These are phyloP conservation scores for Leccinum subtestaceum DNA, from an alignment of 768 basidiomycete genomes.

Conservation along the genomic window DNA sequence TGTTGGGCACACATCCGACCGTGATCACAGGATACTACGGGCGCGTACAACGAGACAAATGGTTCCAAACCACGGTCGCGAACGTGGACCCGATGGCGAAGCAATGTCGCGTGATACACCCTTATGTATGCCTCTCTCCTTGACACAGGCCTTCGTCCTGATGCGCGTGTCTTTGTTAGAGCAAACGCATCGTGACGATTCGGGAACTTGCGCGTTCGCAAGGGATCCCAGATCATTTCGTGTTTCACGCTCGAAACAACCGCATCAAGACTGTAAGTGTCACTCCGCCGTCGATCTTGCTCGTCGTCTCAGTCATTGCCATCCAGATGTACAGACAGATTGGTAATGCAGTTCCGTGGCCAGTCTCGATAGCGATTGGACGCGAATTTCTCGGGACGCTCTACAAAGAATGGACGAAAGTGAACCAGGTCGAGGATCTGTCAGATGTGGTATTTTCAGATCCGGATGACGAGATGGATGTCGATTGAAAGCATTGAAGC, in stretches of 20 bases:
- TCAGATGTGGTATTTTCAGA: slow-evolving; percentile 33
- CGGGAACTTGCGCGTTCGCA: slow-evolving; percentile 78
- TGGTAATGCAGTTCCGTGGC: slow-evolving; percentile 77
- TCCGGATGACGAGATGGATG: slow-evolving; percentile 22
- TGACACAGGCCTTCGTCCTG: not conserved
- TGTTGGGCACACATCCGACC: not conserved
- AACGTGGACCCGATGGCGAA: slow-evolving; percentile 80
- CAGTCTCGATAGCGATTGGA: slow-evolving; percentile 60
- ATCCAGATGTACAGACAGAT: slow-evolving; percentile 75
- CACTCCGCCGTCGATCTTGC: not conserved
- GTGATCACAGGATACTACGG: slow-evolving; percentile 49
- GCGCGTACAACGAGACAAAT: slow-evolving; percentile 51
- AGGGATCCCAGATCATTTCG: slow-evolving; percentile 76
- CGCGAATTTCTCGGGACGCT: slow-evolving; percentile 53
- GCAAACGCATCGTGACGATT: slow-evolving; percentile 67
- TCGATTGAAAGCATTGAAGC: slow-evolving; percentile 28
- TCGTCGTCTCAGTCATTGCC: not conserved
- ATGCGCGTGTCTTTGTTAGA: slow-evolving; percentile 38
- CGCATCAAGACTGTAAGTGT: slow-evolving; percentile 61
- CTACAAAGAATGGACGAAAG: slow-evolving; percentile 49
- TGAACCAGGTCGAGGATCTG: slow-evolving; percentile 18
- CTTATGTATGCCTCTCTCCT: slow-evolving; percentile 43
- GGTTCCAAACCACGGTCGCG: slow-evolving; percentile 74
- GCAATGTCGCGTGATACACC: slow-evolving; percentile 67
- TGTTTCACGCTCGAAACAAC: slow-evolving; percentile 51